Conservation (phyloP, 148 eudicot species). For the Chenopodium quinoa region DNA sequence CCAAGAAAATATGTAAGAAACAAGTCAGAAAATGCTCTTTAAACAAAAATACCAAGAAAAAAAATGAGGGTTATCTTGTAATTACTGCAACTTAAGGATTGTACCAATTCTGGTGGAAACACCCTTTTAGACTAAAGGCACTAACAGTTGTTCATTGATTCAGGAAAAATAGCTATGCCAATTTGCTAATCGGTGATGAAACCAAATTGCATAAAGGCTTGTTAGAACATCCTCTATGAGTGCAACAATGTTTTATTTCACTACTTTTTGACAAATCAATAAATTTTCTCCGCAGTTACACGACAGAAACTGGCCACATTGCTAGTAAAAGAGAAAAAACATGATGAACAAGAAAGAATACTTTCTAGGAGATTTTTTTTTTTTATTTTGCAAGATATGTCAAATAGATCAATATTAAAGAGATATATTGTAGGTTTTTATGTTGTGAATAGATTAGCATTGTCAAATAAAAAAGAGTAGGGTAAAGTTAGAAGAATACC, state of each 20-base stretch:
- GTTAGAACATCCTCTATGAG: too few species aligned
- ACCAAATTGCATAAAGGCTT: background rate
- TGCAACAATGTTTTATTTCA: background rate
- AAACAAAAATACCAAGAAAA: background rate
- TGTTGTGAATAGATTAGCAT: background rate
- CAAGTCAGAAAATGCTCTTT: background rate
- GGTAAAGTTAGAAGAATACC: slow-evolving; percentile 45
- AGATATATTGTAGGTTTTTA: background rate
- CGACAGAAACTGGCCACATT: background rate
- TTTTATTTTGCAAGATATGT: background rate
- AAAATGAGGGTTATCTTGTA: too few species aligned
- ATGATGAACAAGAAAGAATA: background rate
- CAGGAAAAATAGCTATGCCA: background rate
- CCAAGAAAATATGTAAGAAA: background rate
- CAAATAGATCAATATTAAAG: background rate
- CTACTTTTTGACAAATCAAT: background rate
- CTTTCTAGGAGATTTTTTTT: too few species aligned
- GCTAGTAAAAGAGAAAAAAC: too few species aligned
- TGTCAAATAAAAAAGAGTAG: background rate
- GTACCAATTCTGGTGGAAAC: background rate
- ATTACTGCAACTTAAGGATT: background rate
- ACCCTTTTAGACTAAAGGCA: background rate
- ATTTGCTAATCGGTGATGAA: background rate
- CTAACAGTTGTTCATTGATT: background rate
- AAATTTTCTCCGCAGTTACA: background rate